Conservation (phyloP, 2,329 filamentous ascomycete genomes). For the Stagonosporopsis rhizophila region DNA sequence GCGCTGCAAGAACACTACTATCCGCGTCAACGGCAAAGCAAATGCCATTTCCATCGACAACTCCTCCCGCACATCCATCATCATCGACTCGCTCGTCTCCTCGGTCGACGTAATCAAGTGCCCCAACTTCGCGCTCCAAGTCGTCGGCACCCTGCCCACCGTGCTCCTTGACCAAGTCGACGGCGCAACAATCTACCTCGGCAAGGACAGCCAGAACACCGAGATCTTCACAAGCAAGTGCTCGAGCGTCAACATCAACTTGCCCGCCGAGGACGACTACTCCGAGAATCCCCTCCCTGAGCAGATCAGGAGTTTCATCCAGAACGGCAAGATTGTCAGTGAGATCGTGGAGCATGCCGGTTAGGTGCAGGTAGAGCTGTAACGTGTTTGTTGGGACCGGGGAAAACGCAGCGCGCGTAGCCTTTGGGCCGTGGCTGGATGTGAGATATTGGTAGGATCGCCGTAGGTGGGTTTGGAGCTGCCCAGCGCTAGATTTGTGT, state of each 20-base stretch:
- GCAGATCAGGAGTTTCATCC: slow-evolving; percentile 84
- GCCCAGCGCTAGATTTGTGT: too few relatives aligned
- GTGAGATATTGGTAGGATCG: background rate
- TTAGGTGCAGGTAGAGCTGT: slow-evolving; percentile 48
- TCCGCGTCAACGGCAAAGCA: slow-evolving; percentile 90
- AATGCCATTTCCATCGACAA: slow-evolving; percentile 98
- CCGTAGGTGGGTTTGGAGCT: too few relatives aligned
- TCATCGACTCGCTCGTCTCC: slow-evolving; percentile 88
- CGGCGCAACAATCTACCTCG: slow-evolving; percentile 84
- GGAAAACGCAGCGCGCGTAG: too few relatives aligned
- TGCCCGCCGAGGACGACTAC: slow-evolving; percentile 79
- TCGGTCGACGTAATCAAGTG: slow-evolving; percentile 96
- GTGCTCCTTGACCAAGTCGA: slow-evolving; percentile 93
- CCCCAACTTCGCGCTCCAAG: slow-evolving; percentile 91
- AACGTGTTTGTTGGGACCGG: too few relatives aligned
- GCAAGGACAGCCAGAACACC: slow-evolving; percentile 76
- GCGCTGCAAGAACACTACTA: slow-evolving; percentile 87
- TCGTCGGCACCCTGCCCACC: slow-evolving; percentile 84
- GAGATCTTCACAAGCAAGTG: slow-evolving; percentile 92
- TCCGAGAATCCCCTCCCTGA: slow-evolving; percentile 87
- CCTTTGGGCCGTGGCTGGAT: background rate
- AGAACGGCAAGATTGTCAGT: slow-evolving; percentile 78
- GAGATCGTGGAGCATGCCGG: slow-evolving; percentile 97
- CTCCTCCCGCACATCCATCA: slow-evolving; percentile 79
- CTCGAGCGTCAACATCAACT: slow-evolving; percentile 83